Evolutionary conservation across 345 rosid species (phyloP).

Genomic region (Cardamine resedifolia): DNA sequence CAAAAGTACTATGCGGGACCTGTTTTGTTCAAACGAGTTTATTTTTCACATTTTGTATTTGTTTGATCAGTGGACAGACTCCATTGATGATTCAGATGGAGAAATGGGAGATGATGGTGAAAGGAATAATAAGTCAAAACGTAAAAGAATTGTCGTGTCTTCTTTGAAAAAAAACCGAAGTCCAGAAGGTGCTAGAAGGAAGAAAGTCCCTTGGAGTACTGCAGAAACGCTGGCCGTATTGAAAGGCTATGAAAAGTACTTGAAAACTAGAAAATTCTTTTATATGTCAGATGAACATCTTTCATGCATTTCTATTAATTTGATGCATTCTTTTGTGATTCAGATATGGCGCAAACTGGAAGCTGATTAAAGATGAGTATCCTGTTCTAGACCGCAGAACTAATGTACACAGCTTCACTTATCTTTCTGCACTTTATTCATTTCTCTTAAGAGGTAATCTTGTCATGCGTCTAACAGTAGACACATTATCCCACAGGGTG

Average conservation of each 20-base stretch:
- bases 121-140: slow-evolving; percentile 7
- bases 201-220: slow-evolving; percentile 30
- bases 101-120: too few relatives aligned
- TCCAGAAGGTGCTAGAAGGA: slow-evolving; percentile 20
- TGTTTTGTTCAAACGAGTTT: slow-evolving; percentile 5
- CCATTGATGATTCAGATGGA: slow-evolving; percentile 31
- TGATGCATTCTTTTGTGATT: slow-evolving; percentile 10
- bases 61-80: slow-evolving; percentile 41
- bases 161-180: slow-evolving; percentile 21
- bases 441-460: slow-evolving; percentile 6
- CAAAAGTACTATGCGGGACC: background rate
- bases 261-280: slow-evolving; percentile 17
- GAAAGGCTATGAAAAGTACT: slow-evolving; percentile 37
- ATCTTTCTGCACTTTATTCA: slow-evolving; percentile 9
- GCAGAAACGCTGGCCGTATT: slow-evolving; percentile 38
- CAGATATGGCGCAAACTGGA: slow-evolving; percentile 41
- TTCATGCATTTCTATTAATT: slow-evolving; percentile 13
- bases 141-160: slow-evolving; percentile 10
- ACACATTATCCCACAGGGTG: slow-evolving; percentile 27
- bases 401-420: slow-evolving; percentile 27
- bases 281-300: slow-evolving; percentile 15
- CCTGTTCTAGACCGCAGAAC: slow-evolving; percentile 33
- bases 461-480: slow-evolving; percentile 6
- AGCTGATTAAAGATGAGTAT: slow-evolving; percentile 31
- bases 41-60: slow-evolving; percentile 3